These are phyloP conservation scores for Chaetomium globosum DNA, from an alignment of 2,329 filamentous ascomycete species.

Conservation along the genomic window DNA sequence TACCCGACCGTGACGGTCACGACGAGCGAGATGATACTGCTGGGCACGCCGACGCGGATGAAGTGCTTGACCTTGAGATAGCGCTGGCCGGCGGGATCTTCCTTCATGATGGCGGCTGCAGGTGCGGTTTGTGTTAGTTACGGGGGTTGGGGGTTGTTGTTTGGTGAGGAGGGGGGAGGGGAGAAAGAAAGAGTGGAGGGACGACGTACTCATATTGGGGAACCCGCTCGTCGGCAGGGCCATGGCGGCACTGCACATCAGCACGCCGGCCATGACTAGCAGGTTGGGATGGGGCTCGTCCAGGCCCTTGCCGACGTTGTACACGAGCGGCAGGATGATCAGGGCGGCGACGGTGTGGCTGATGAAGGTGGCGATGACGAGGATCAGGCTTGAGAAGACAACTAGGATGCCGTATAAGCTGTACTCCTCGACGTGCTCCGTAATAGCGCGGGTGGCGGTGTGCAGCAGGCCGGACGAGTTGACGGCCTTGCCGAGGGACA, in stretches of 20 bases:
- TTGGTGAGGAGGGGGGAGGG: background rate
- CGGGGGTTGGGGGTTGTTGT: no score
- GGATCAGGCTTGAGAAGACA: constrained; percentile 80
- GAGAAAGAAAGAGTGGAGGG: background rate
- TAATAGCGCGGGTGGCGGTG: constrained; percentile 80
- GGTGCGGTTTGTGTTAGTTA: background rate
- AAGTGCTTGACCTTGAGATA: constrained; percentile 95
- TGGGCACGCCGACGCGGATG: constrained; percentile 87
- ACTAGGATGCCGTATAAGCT: constrained; percentile 84
- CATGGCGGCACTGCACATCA: constrained; percentile 99
- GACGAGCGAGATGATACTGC: constrained; percentile 75
- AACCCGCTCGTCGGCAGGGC: constrained; percentile 93
- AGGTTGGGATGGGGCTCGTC: constrained; percentile 89
- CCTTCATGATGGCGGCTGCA: constrained; percentile 96
- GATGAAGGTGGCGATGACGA: constrained; percentile 96
- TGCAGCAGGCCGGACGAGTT: constrained; percentile 89
- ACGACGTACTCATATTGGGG: constrained; percentile 96
- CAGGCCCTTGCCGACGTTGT: constrained; percentile 83
- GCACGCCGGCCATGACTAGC: constrained; percentile 88
- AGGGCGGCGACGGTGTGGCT: constrained; percentile 94
- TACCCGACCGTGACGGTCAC: constrained; percentile 91
- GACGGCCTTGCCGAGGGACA: constrained; percentile 91
- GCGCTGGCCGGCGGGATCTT: constrained; percentile 87
- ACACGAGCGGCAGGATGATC: constrained; percentile 89
- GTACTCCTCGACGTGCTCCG: constrained; percentile 71